Evolutionary conservation across 495 filamentous ascomycete species (phyloP).

Genomic region (Daldinia bambusicola): DNA sequence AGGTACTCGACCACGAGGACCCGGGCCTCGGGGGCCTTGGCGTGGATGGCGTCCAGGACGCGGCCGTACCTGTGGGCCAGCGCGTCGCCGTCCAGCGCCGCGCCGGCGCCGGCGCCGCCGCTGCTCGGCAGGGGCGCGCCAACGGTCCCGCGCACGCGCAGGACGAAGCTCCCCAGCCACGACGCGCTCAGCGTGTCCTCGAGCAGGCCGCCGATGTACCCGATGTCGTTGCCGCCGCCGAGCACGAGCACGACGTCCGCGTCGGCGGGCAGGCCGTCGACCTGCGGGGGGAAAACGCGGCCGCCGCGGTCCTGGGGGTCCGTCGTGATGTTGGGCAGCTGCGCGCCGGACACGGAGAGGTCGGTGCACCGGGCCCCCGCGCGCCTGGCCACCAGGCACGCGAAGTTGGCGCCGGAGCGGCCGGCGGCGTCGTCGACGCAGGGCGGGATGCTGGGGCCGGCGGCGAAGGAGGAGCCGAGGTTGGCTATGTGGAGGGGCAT

Average conservation of each 20-base stretch:
- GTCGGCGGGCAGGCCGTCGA: constrained; percentile 50
- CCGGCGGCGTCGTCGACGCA: constrained; percentile 47
- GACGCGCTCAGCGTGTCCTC: constrained; percentile 45
- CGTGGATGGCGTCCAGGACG: constrained; percentile 54
- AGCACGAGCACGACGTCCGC: constrained; percentile 56
- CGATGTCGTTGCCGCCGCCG: constrained; percentile 59
- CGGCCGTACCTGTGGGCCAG: constrained; percentile 48
- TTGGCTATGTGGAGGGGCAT: constrained; percentile 49
- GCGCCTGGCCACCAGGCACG: constrained; percentile 51
- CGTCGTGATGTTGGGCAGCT: constrained; percentile 54
- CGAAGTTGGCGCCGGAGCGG: constrained; percentile 57
- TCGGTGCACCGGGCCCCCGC: constrained; percentile 51
- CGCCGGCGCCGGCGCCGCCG: too few relatives aligned
- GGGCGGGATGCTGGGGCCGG: constrained; percentile 57
- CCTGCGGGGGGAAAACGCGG: constrained; percentile 52
- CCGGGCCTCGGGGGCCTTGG: constrained; percentile 48
- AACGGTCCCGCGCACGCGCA: constrained; percentile 28
- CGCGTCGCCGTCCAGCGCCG: constrained; percentile 34
- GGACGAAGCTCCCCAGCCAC: constrained; percentile 30
- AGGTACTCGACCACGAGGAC: constrained; percentile 59
- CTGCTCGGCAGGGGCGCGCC: constrained; percentile 20
- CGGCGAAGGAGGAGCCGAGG: constrained; percentile 58
- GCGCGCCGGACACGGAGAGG: constrained; percentile 57
- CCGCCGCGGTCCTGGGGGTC: constrained; percentile 50
- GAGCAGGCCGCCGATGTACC: constrained; percentile 56